These are phyloP conservation scores for Cladochytrium replicatum DNA, from an alignment of 192 early-diverging fungal genomes.

Conservation along the genomic window DNA sequence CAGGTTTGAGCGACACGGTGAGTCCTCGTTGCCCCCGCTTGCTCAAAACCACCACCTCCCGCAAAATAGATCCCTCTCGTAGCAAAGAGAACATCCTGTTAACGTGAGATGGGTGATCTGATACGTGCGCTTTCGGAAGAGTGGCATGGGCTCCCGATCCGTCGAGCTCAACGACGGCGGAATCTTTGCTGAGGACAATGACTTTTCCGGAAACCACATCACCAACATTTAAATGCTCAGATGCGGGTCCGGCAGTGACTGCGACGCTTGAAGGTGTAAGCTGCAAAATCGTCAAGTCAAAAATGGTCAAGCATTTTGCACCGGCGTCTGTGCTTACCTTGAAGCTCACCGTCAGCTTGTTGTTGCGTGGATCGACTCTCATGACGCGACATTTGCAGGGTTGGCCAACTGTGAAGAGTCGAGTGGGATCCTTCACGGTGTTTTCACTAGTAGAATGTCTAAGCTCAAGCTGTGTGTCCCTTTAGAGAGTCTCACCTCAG, in stretches of 20 bases:
- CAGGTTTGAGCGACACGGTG: conserved; percentile 53
- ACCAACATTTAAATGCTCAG: conserved; percentile 25
- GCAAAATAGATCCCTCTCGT: conserved; percentile 23
- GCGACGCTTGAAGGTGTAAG: neutral
- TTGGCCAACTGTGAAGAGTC: conserved; percentile 64
- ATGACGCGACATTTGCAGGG: conserved; percentile 65
- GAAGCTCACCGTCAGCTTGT: conserved; percentile 61
- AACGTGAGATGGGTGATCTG: conserved; percentile 46
- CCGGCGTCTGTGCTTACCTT: conserved; percentile 29
- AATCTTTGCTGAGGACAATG: conserved; percentile 33
- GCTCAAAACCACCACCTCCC: conserved; percentile 47
- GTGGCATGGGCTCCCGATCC: conserved; percentile 45
- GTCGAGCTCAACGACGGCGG: conserved; percentile 45
- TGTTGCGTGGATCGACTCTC: conserved; percentile 36
- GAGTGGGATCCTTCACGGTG: conserved; percentile 42
- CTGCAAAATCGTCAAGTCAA: neutral
- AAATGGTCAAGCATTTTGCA: neutral
- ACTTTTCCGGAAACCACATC: conserved; percentile 46
- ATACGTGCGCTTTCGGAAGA: conserved; percentile 48
- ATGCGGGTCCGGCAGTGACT: conserved; percentile 20
- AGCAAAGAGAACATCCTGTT: conserved; percentile 28
- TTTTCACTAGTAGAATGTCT: conserved; percentile 12
- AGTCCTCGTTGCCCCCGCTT: conserved; percentile 33
- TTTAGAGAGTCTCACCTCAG: conserved; percentile 26
- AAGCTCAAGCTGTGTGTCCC: neutral